Evolutionary conservation across 345 rosid genomes (phyloP), one percentile per base, ranked within the genome.

Genomic region (Sonneratia caseolaris): DNA sequence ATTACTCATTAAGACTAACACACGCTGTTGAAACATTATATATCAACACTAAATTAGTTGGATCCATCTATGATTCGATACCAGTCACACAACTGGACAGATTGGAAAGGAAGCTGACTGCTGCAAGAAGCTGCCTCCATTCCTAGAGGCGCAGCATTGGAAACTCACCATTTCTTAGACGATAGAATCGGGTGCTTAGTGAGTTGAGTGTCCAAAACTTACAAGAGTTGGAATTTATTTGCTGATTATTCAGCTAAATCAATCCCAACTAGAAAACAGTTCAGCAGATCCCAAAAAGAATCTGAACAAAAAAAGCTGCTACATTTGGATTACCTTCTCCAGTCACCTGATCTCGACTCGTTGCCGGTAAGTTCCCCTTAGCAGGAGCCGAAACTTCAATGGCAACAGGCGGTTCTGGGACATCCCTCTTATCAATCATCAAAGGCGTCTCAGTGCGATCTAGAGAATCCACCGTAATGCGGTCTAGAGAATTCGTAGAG

Each of bases 401-500:
- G 36, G 69, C 11, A 7, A 21, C 48, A 36, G 67, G 37, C 37
- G 73, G 69, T 65, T 49, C 47, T 61, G 68, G 5, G 71, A 49
- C 57, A 51, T 38, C 45, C 38, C 11, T 47, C 22, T 38, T 67
- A 22, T 40, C 71, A 56, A 56, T 56, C 48, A 43, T 68, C 40
- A 73, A 68, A 15, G 76, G 71, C 64, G 64, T 51, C 55, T 19
- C 83, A 5, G 79, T 73, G 61, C 65, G 75, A 15, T 79, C 76
- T 5, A 76, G 66, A 62, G 82, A 77, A 64, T 73, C 85, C 16
- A 74, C 19, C 16, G 56, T 13, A 4, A 80, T 74, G 62, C 62
- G 75, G 15, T 78, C 76, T 4, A 76, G 66, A 66, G 82, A 76
- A 59, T 73, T 84, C 24, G 76, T 13, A 18, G 83, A 85, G 32